A percentile compares a stretch with the other conserved stretches of the same genome.
Conservation (phyloP, 2,329 filamentous ascomycete genomes). For the Lecanosticta acicola region DNA sequence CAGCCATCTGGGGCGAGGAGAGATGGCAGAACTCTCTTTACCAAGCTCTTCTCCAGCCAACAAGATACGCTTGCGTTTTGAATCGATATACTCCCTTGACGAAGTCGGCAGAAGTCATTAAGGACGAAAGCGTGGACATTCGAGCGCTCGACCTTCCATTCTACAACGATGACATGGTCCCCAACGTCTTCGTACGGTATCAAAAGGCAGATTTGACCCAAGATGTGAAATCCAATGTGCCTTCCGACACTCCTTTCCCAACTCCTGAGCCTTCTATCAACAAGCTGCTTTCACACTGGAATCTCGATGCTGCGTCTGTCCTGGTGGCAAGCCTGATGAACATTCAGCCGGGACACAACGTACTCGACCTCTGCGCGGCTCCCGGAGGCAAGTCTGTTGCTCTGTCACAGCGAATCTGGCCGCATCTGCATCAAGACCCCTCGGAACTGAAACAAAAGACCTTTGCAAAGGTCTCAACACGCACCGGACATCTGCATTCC, state of each 20-base stretch:
- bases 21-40: constrained; percentile 28
- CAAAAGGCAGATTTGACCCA: constrained; percentile 3
- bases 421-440: constrained; percentile 15
- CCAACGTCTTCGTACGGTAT: constrained; percentile 10
- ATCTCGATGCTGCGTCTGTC: constrained; percentile 31
- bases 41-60: constrained; percentile 21
- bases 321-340: constrained; percentile 34
- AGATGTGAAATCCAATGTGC: not conserved
- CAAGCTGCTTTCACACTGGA: constrained; percentile 27
- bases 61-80: constrained; percentile 25
- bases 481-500: constrained; percentile 33
- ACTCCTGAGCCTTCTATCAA: constrained; percentile 12
- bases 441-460: constrained; percentile 14
- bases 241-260: constrained; percentile 19
- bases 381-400: constrained; percentile 36
- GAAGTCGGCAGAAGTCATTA: constrained; percentile 13
- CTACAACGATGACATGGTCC: not conserved
- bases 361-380: constrained; percentile 40
- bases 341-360: constrained; percentile 33
- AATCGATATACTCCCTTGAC: constrained; percentile 25
- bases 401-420: constrained; percentile 32
- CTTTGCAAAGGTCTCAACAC: constrained; percentile 6
- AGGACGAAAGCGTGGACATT: constrained; percentile 9
- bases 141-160: constrained; percentile 3
- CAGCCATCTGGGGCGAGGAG: constrained; percentile 25